Evolutionary conservation across 208 protist species (phyloP), one percentile per base, ranked within the genome.

Genomic region (Wallacemonas sp.): DNA sequence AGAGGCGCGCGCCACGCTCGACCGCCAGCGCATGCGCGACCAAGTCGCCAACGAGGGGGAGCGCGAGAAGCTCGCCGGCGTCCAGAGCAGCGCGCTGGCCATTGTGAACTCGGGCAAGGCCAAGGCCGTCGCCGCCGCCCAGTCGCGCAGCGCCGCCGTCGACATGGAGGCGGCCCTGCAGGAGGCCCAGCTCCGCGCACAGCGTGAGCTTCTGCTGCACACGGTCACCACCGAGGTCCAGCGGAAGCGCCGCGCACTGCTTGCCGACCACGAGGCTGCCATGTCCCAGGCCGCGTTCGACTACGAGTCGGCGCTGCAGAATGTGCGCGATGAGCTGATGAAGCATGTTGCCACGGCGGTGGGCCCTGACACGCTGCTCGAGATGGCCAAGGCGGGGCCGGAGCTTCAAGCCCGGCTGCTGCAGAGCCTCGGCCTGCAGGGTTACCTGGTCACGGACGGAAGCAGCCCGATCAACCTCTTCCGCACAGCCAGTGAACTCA

Each of bases 361-460:
- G 29, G 90, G 90, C 20, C 77, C 85, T 23, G 69, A 84, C 25
- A 95, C 93, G 25, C 75, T 97, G 18, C 61, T 64, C 29, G 84
- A 92, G 54, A 91, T 97, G 29, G 84, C 93, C 12, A 81, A 78
- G 64, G 90, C 90, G 3, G 90, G 84, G 1, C 93, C 91, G 0
- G 89, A 93, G 64, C 59, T 95, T 32, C 90, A 96, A 65, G 87
- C 79, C 14, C 80, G 81, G 54, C 74, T 97, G 26, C 77, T 97
- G 20, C n/a, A 67, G 12, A 82, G 66, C 44, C 61, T 97, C 18
- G 91, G 91, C 20, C 63, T 97, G 41, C 65, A 97, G 72, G 89
- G 89, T 23, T 93, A 97, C 65, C 74, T 98, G 10, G 86, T 98
- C 23, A 98, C 94, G 28, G 92, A 98, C 73, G 96, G 96, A 39